Base-by-base conservation (phyloP, 169 alveolate genomes). In the Cardiosporidium cionae region DNA sequence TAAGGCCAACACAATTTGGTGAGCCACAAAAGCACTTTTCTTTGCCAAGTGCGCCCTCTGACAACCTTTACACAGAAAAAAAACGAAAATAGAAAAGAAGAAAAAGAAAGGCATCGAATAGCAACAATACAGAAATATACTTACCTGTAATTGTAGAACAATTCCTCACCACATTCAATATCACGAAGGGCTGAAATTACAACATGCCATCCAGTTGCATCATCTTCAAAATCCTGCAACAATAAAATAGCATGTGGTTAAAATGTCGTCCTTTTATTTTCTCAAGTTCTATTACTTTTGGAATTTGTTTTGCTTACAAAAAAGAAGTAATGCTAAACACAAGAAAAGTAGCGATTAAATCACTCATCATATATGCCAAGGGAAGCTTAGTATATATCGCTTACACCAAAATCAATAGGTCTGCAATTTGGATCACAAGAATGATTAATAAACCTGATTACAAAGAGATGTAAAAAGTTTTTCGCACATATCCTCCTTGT, bases 161-260 rank as follows among this genome's bases (percentile, higher is more conserved):
- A 37, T 54, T 76, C 82, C 28, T 76, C 82, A 5, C 82, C 82
- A n/a, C 65, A 25, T 2, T 65, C 66, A 28, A 76, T 76, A 71
- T 76, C 82, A 1, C 82, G 66, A 5, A 69, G 44, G 0, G 82
- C 75, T 64, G 58, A 23, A 7, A 76, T 53, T 2, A 74, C 65
- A 64, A 73, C 77, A 69, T 70, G 71, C 68, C 63, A 58, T 54
- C 27, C 7, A 32, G 68, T 65, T 29, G 74, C 67, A 29, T 72
- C 74, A 33, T 67, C 82, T 34, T 81, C 86, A 32, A 70, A 64
- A 16, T 74, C 84, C 69, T 76, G 79, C 7, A 52, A 9, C 0
- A 52, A 28, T n/a, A 36, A 70, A 69, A 68, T 34, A 63, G 31
- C 7, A 68, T 4, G 7, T 25, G 71, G 16, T 32, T 35, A n/a